Evolutionary conservation across 768 basidiomycete species (phyloP).

Genomic region (Serendipita sp.): DNA sequence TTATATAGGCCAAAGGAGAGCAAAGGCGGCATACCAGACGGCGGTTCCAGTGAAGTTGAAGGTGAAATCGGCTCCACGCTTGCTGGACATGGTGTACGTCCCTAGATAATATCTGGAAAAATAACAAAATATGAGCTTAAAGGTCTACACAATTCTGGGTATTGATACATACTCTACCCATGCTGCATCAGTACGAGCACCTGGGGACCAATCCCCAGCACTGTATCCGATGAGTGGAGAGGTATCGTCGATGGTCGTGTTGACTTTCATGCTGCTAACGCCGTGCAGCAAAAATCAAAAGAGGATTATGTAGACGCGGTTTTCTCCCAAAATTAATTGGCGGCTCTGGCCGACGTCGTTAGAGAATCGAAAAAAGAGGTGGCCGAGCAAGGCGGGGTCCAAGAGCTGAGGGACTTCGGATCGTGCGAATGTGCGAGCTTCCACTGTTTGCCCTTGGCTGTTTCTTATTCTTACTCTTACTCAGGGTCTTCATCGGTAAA

Average conservation of each 20-base stretch:
- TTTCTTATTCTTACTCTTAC: too few relatives aligned
- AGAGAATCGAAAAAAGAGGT: too few relatives aligned
- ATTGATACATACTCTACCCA: not conserved
- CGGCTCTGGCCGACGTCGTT: too few relatives aligned
- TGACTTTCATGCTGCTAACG: not conserved
- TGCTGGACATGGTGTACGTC: not conserved
- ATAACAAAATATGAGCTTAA: too few relatives aligned
- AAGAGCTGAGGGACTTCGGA: too few relatives aligned
- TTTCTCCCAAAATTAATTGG: too few relatives aligned
- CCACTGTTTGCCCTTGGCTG: too few relatives aligned
- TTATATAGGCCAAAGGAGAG: not conserved
- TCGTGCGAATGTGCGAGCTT: too few relatives aligned
- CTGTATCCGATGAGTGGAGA: not conserved
- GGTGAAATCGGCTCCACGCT: not conserved
- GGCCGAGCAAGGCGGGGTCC: too few relatives aligned
- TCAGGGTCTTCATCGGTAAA: too few relatives aligned
- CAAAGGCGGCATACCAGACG: not conserved
- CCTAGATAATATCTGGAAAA: not conserved
- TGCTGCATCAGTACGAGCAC: not conserved
- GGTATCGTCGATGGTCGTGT: not conserved
- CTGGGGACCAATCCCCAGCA: not conserved
- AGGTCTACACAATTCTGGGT: not conserved
- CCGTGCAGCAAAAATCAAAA: not conserved
- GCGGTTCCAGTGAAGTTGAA: not conserved
- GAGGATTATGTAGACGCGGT: too few relatives aligned